Percentiles rank a stretch among this genome's conserved stretches.
Conservation (phyloP, 2,329 filamentous ascomycete genomes). For the Aspergillus oerlinghausenensis region DNA sequence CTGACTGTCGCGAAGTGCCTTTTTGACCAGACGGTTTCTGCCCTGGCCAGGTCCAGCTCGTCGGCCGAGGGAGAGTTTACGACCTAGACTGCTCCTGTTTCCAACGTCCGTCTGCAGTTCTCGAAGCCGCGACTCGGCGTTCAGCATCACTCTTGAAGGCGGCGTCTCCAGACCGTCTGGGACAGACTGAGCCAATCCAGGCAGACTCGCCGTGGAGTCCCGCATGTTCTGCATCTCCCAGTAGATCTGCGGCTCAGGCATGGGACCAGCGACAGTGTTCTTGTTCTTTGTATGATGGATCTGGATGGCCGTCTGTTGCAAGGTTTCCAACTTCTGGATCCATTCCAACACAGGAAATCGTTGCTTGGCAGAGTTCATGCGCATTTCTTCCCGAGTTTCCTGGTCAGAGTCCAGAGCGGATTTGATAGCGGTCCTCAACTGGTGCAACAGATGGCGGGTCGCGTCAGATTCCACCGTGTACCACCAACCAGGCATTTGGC, state of each 20-base stretch:
- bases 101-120: constrained; percentile 1
- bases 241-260: constrained; percentile 1
- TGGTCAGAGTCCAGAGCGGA: constrained; percentile 55
- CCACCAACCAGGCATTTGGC: constrained; percentile 69
- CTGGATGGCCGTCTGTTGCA: constrained; percentile 34
- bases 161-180: constrained; percentile 1
- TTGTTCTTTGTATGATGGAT: constrained; percentile 50
- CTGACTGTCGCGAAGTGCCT: constrained; percentile 6
- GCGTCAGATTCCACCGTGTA: constrained; percentile 63
- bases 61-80: constrained; percentile 14
- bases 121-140: constrained; percentile 6
- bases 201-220: not conserved
- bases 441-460: constrained; percentile 58
- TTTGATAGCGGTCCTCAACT: constrained; percentile 61
- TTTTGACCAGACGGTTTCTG: constrained; percentile 12
- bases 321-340: constrained; percentile 59
- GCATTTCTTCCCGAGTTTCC: constrained; percentile 57
- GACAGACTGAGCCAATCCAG: not conserved
- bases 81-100: constrained; percentile 3
- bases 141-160: constrained; percentile 1
- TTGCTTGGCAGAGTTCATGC: constrained; percentile 60
- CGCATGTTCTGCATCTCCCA: constrained; percentile 9
- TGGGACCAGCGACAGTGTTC: constrained; percentile 16
- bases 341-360: constrained; percentile 64
- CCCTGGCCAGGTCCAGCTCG: constrained; percentile 13